Percentiles rank a stretch among this genome's conserved stretches.
Evolutionary conservation across 164 flowering plant genomes (phyloP).

Genomic region (Vitis amurensis): DNA sequence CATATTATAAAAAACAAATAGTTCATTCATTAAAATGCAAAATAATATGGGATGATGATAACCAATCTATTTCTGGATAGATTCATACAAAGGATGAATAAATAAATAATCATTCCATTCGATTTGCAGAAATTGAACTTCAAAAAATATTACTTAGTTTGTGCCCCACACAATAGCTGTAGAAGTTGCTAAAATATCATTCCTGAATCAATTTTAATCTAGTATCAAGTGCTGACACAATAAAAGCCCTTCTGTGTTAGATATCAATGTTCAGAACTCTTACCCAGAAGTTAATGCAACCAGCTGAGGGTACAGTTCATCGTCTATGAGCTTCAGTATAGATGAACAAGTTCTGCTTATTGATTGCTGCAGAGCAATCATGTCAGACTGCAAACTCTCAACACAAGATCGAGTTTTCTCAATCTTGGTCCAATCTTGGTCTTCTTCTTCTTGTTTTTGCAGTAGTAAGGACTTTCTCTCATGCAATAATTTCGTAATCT

Average conservation of each 20-base stretch:
- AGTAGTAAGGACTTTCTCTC: slow-evolving; percentile 56
- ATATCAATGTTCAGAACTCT: neutral
- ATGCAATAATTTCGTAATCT: slow-evolving; percentile 51
- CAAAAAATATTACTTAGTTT: neutral
- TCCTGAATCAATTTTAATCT: neutral
- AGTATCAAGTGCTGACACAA: neutral
- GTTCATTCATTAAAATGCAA: no score
- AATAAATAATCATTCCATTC: neutral
- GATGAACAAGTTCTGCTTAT: slow-evolving; percentile 48
- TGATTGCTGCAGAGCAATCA: slow-evolving; percentile 51
- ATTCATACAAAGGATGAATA: neutral
- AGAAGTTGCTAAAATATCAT: neutral
- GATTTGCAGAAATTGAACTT: neutral
- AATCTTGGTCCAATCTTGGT: slow-evolving; percentile 50
- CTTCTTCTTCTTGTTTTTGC: slow-evolving; percentile 61
- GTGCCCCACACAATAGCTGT: neutral
- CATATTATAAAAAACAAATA: no score
- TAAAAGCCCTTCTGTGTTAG: neutral
- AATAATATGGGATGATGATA: slow-evolving; percentile 1
- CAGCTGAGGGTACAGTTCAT: slow-evolving; percentile 78
- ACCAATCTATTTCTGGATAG: neutral
- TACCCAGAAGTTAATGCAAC: slow-evolving; percentile 72
- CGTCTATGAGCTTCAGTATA: slow-evolving; percentile 53
- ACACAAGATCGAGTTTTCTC: slow-evolving; percentile 57
- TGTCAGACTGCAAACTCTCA: slow-evolving; percentile 60